Base-by-base conservation (phyloP, 2,329 filamentous ascomycete genomes). In the Pseudopyrenochaeta lycopersici region DNA sequence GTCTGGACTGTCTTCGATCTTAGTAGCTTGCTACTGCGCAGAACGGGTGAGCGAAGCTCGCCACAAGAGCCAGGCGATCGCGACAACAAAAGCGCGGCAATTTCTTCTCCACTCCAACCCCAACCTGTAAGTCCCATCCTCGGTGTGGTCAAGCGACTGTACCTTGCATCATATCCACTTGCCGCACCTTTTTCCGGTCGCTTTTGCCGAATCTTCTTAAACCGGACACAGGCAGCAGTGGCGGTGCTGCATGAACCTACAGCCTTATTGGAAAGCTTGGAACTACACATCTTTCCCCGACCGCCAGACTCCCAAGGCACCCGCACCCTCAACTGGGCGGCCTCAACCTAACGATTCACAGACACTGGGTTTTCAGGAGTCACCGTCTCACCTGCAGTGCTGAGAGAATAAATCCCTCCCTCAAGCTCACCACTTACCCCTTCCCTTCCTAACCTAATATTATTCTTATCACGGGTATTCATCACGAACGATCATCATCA, bases 221-320 rank as follows among this genome's bases (percentile, higher is more conserved):
- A 43, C 54, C 51, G 42, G 49, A 43, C 39, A 53, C 30, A 44
- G 47, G 30, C 38, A 32, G 21, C 44, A 44, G 57, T 62, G 57
- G 60, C 52, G 57, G 54, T 56, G 60, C 49, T 58, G 52, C 51
- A 59, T 35, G 44, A 49, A 27, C 30, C 41, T 42, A 47, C 35
- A 52, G 45, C 47, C 42, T 44, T 43, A 38, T 27, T 21, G 14
- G 27, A 36, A 45, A 41, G 39, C 57, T 49, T 49, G 51, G 54
- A 38, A 27, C 36, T 17, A 42, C 33, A 46, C 29, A 33, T 36
- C 32, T 55, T 31, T 49, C 46, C 32, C 23, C 46, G 14, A 39
- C 47, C 45, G 53, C 48, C 30, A 29, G 21, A 36, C 20, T 51
- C 46, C 20, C 46, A 18, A 43, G 50, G 40, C 52, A 36, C 43